These are phyloP conservation scores for Syzygium syzygioides DNA, from an alignment of 441 rosid genomes.

Conservation along the genomic window DNA sequence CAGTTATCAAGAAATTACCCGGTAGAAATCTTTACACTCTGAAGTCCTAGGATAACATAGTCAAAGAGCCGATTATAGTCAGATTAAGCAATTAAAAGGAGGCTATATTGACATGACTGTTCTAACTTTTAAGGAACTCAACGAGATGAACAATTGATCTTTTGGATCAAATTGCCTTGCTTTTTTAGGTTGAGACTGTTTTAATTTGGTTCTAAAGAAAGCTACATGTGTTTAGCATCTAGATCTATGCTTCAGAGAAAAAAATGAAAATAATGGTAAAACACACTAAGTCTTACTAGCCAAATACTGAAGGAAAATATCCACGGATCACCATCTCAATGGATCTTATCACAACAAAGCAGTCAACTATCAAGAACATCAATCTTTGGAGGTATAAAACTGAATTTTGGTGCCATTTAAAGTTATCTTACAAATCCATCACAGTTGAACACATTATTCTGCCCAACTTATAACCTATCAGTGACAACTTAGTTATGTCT, in stretches of 20 bases:
- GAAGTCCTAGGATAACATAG: not conserved
- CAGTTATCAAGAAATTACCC: not conserved
- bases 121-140: not conserved
- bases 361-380: not conserved
- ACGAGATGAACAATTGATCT: not conserved
- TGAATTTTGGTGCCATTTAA: not conserved
- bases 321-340: not conserved
- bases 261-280: not conserved
- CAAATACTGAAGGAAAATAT: not conserved
- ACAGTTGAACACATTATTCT: not conserved
- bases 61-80: not conserved
- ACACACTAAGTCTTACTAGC: not conserved
- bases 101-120: not conserved
- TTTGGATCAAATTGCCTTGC: not conserved
- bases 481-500: not conserved
- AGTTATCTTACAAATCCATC: not conserved
- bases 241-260: not conserved
- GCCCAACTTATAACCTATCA: not conserved
- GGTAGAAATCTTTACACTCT: not conserved
- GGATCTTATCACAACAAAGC: not conserved
- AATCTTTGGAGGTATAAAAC: not conserved
- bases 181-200: not conserved
- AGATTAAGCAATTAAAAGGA: not conserved
- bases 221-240: not conserved
- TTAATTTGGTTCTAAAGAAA: not conserved